Base-by-base conservation (phyloP, 2,329 filamentous ascomycete genomes). In the Lizonia empirigonia region DNA sequence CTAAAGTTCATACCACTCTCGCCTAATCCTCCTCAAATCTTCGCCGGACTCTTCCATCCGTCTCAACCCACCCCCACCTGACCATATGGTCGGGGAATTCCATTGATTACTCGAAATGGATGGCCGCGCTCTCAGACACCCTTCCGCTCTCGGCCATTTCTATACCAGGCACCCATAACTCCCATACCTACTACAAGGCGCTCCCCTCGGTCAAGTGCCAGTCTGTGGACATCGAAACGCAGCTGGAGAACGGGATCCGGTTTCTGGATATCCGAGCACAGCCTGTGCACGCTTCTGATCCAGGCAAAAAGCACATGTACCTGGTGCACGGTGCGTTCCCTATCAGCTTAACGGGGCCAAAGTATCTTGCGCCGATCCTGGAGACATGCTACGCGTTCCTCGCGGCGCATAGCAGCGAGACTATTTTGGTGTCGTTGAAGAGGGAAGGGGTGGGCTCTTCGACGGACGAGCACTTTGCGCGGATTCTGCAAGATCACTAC, bases 161-260 rank as follows among this genome's bases (percentile, higher is more conserved):
- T 40, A 94, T 97, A 56, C 94, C 94, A 0, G 94, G 94, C 58
- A 97, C 94, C 0, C 94, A 99, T 79, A 97, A 99, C 76, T 90
- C 89, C 15, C 90, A 94, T 6, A 95, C 92, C 8, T 88, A 84
- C 76, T 82, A 95, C 78, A 82, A 84, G 39, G 92, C 94, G 10
- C 82, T 97, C 5, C 94, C 94, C 1, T 96, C 91, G 1, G 94
- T 97, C 29, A 88, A 94, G 30, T 97, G 94, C 74, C 94, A 99
- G 76, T 87, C 89, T 26, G 90, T 92, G 15, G 80, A 84, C 54
- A 81, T 95, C 5, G 79, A 80, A 39, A 84, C 87, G 44, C 94
- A 99, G 74, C 84, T 99, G 22, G 80, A 86, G 49, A 93, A 96
- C 70, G 94, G 94, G 22, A 88, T 97, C 36, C 90, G 94, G 42